phyloP scores from a whole-genome alignment of 2,329 filamentous ascomycete genomes.

The Ascomycota sp. region DNA sequence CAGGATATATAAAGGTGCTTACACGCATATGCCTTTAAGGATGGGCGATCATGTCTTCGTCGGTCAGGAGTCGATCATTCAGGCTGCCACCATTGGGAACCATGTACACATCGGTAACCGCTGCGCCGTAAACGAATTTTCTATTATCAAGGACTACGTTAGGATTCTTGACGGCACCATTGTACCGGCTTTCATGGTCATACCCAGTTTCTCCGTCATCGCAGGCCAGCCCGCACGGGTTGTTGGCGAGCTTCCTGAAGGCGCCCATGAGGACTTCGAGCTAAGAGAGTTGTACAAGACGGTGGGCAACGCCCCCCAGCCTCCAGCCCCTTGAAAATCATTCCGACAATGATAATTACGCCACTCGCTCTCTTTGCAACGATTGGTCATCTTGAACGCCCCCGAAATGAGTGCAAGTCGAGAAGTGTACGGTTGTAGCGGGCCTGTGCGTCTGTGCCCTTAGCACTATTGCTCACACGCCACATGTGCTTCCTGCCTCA shows the following conservation, averaged over 20 bases:
- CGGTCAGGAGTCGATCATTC: conserved; percentile 52
- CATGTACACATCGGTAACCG: conserved; percentile 71
- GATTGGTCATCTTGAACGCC: background rate
- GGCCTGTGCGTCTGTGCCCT: too few relatives aligned
- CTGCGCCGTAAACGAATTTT: conserved; percentile 65
- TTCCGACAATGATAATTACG: background rate
- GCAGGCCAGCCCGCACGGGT: conserved; percentile 63
- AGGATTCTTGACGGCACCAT: conserved; percentile 70
- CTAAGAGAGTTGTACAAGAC: conserved; percentile 43
- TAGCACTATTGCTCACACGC: too few relatives aligned
- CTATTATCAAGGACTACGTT: conserved; percentile 85
- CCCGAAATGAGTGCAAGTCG: background rate
- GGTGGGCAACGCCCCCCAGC: conserved; percentile 34
- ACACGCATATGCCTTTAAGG: conserved; percentile 74
- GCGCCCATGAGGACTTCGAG: conserved; percentile 43
- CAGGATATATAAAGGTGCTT: conserved; percentile 56
- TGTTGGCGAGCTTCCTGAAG: conserved; percentile 61
- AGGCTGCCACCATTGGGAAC: conserved; percentile 63
- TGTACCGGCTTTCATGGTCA: conserved; percentile 72
- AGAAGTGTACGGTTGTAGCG: background rate
- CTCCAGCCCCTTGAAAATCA: conserved; percentile 3
- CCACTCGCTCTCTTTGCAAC: background rate
- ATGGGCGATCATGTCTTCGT: conserved; percentile 92
- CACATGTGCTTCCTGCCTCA: too few relatives aligned
- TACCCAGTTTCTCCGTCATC: conserved; percentile 84